These are phyloP conservation scores for Botrytis medusae DNA, from an alignment of 2,329 filamentous ascomycete species.

Conservation along the genomic window DNA sequence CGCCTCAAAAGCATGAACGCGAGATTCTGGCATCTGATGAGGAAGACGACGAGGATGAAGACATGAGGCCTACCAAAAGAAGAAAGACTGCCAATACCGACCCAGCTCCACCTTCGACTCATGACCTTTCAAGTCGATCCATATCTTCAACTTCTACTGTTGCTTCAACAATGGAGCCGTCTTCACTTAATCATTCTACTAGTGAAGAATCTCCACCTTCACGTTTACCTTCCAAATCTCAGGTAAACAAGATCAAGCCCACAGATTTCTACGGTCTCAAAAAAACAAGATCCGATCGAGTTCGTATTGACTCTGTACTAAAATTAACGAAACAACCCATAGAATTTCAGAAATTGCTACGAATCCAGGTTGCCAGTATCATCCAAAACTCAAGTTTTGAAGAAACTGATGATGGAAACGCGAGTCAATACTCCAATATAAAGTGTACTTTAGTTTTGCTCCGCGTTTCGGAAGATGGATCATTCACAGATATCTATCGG, in stretches of 20 bases:
- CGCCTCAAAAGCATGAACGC: slow-evolving; percentile 12
- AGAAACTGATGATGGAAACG: slow-evolving; percentile 5
- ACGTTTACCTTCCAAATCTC: slow-evolving; percentile 18
- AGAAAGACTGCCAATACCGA: slow-evolving; percentile 24
- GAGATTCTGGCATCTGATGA: slow-evolving; percentile 25
- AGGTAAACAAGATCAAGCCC: slow-evolving; percentile 25
- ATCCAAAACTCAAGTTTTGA: slow-evolving; percentile 9
- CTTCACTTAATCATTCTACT: slow-evolving; percentile 26
- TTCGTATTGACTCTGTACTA: slow-evolving; percentile 12
- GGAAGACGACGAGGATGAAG: slow-evolving; percentile 34
- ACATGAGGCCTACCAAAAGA: slow-evolving; percentile 32
- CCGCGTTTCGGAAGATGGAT: slow-evolving; percentile 27
- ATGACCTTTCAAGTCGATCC: slow-evolving; percentile 3
- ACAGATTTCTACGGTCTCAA: slow-evolving; percentile 28
- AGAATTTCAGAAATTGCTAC: slow-evolving; percentile 30
- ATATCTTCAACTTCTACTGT: background rate
- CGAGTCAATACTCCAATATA: slow-evolving; percentile 26
- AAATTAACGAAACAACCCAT: slow-evolving; percentile 23
- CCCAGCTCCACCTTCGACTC: background rate
- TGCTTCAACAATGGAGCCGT: background rate
- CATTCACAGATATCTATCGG: slow-evolving; percentile 18
- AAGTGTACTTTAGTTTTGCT: slow-evolving; percentile 30
- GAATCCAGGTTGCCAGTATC: slow-evolving; percentile 31
- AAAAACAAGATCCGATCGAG: background rate
- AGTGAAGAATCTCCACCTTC: slow-evolving; percentile 25